Evolutionary conservation across 164 flowering plant genomes (phyloP).

Genomic region (Aristolochia contorta): DNA sequence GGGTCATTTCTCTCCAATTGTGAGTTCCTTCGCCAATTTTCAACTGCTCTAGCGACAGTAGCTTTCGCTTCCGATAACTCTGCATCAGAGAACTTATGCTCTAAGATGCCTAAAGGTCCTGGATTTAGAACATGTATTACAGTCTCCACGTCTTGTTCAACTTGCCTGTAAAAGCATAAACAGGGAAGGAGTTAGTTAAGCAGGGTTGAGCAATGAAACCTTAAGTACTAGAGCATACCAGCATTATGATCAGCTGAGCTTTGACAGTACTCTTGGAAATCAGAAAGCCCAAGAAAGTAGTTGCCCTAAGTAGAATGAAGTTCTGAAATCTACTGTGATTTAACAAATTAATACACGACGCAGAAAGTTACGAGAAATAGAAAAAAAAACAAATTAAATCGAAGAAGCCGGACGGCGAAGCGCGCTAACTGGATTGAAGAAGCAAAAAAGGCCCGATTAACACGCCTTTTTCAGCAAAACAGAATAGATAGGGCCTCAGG

Average conservation of each 20-base stretch:
- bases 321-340: neutral
- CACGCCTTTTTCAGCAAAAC: too few species aligned
- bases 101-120: constrained; percentile 82
- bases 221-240: too few species aligned
- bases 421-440: too few species aligned
- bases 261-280: neutral
- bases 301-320: neutral
- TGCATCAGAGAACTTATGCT: constrained; percentile 72
- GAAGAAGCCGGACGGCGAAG: too few species aligned
- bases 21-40: constrained; percentile 63
- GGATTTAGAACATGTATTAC: constrained; percentile 80
- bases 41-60: constrained; percentile 47
- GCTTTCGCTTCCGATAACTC: constrained; percentile 60
- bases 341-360: neutral
- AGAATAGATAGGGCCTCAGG: too few species aligned
- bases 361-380: neutral
- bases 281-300: neutral
- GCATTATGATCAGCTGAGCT: neutral
- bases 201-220: neutral
- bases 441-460: too few species aligned
- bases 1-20: too few species aligned
- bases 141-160: constrained; percentile 85
- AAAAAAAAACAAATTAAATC: neutral
- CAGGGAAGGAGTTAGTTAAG: neutral
- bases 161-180: constrained; percentile 36